Base-by-base conservation (phyloP, 345 rosid species). In the Passiflora organensis region DNA sequence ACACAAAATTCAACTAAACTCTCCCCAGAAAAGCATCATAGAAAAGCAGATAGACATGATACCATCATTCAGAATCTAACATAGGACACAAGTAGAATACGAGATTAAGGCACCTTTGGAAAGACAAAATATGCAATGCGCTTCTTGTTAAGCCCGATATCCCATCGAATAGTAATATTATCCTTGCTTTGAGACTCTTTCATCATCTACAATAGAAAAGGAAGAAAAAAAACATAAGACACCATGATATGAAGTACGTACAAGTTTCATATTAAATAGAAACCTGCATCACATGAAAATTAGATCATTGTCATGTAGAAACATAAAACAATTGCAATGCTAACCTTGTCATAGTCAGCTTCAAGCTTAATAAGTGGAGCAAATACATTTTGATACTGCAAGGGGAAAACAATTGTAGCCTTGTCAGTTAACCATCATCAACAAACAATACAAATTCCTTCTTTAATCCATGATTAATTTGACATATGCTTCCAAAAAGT, bases 141-240 rank as follows among this genome's bases (percentile, higher is more conserved):
- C 70, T 94, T 94, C 80, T 93, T 93, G 88, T 89, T 93, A 44
- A 93, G 89, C 69, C 99, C 99, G 60, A 89, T 76, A 70, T 89
- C 97, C 97, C 99, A 93, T 55, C 99, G 86, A 64, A 94, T 78
- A 11, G 99, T 85, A 59, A 89, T 81, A 59, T 78, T 94, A 72
- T 87, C 99, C 82, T 89, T 93, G 86, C 99, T 93, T 73, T 93
- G 99, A 60, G 99, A 94, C 73, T 94, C 99, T 86, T 94, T 94
- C 99, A 94, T 94, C 95, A 87, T 86, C 99, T 94, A 69, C n/a
- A n/a, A n/a, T n/a, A n/a, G n/a, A n/a, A 53, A 78, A 50, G 6
- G 66, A 6, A 67, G 58, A 60, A 58, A 19, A 24, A 54, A 48
- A 67, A 13, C 14, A 53, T 63, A 53, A 77, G 67, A 65, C 43